Percentiles rank a stretch among this genome's conserved stretches.
phyloP scores from a whole-genome alignment of 179 eudicot species.

The Beta macrorhiza region DNA sequence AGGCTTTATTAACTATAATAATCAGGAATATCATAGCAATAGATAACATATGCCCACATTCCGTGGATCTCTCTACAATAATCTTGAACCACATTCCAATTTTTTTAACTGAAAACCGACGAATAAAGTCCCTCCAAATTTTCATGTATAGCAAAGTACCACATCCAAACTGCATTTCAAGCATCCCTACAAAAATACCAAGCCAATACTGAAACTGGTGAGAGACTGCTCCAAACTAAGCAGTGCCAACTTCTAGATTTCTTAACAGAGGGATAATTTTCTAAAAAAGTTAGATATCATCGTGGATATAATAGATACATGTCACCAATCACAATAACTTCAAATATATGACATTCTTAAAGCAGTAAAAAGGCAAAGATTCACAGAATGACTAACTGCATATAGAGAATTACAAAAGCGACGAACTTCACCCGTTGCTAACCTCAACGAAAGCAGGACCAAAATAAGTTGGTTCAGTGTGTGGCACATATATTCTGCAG shows the following conservation, averaged over 20 bases:
- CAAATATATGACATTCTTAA: not conserved
- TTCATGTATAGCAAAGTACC: no score
- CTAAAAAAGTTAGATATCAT: not conserved
- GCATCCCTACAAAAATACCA: not conserved
- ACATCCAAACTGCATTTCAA: no score
- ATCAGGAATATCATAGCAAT: no score
- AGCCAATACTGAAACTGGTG: not conserved
- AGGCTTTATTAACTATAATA: no score
- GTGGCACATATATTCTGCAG: conserved; percentile 69
- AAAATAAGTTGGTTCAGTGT: conserved; percentile 52
- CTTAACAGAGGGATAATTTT: not conserved
- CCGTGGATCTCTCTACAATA: no score
- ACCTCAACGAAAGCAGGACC: conserved; percentile 99
- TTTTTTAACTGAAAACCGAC: no score
- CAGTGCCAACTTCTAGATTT: not conserved
- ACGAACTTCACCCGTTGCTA: conserved; percentile 11
- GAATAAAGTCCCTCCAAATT: no score
- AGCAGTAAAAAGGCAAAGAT: not conserved
- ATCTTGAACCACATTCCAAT: no score
- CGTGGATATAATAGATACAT: not conserved
- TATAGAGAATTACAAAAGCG: not conserved
- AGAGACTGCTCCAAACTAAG: not conserved
- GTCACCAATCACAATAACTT: not conserved
- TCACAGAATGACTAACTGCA: not conserved
- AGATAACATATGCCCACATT: no score